These are phyloP conservation scores for Miscanthus sacchariflorus DNA, from an alignment of 202 grass and related monocot species.

Conservation along the genomic window DNA sequence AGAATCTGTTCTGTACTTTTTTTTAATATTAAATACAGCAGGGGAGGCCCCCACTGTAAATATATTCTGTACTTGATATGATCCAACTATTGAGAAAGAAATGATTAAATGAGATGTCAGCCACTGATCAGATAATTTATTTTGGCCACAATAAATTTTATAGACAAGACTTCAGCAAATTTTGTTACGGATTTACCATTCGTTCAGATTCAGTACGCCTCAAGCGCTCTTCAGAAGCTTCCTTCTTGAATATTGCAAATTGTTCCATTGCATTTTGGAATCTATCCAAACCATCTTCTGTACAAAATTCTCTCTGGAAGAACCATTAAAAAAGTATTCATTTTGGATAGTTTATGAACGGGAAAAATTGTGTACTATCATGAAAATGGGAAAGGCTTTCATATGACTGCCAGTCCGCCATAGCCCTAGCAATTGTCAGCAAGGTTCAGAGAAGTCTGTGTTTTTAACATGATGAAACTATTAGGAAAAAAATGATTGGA, in stretches of 20 bases:
- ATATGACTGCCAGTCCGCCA: not conserved
- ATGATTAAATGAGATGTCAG: not conserved
- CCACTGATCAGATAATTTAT: not conserved
- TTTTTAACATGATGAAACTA: not conserved
- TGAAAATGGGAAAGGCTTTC: not conserved
- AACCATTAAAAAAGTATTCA: slow-evolving; percentile 19
- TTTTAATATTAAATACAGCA: too few relatives aligned
- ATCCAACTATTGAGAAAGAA: slow-evolving; percentile 9
- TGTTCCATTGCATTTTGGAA: slow-evolving; percentile 43
- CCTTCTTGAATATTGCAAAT: slow-evolving; percentile 5
- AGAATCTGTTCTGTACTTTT: not conserved
- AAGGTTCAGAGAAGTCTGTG: not conserved
- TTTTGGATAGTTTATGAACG: slow-evolving; percentile 9
- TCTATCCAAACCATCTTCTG: slow-evolving; percentile 28
- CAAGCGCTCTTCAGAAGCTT: slow-evolving; percentile 41
- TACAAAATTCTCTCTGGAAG: slow-evolving; percentile 42
- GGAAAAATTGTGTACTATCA: not conserved
- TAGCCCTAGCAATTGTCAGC: not conserved
- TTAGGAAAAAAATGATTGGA: not conserved
- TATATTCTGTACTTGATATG: not conserved
- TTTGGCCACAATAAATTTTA: not conserved
- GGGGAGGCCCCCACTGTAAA: too few relatives aligned
- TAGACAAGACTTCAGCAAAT: not conserved
- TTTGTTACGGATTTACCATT: slow-evolving; percentile 41
- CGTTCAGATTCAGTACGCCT: slow-evolving; percentile 48